These are phyloP conservation scores for Cryptococcus sp. DNA, from an alignment of 1,284 basidiomycete species.

Conservation along the genomic window DNA sequence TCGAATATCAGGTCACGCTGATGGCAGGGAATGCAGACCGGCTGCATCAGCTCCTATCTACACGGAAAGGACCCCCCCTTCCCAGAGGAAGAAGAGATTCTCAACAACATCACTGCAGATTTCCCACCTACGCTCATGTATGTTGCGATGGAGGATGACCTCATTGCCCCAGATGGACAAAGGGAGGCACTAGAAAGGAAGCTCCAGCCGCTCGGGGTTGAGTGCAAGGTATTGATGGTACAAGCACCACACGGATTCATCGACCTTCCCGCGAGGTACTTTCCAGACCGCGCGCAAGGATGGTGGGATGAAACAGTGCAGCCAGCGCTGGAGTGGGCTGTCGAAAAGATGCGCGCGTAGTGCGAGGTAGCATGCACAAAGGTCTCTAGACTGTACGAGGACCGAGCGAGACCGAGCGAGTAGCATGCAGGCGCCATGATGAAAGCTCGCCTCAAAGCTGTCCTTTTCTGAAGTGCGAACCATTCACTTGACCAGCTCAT, in stretches of 20 bases:
- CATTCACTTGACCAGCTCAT: too few relatives aligned
- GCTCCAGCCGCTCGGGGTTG: conserved; percentile 7
- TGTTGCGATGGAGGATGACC: conserved; percentile 9
- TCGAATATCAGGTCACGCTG: neutral
- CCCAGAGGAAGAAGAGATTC: neutral
- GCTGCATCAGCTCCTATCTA: conserved; percentile 1
- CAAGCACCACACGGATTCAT: conserved; percentile 3
- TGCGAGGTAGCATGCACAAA: too few relatives aligned
- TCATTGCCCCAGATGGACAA: conserved; percentile 6
- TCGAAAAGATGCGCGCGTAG: neutral
- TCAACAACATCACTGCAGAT: neutral
- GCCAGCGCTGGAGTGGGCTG: conserved; percentile 2
- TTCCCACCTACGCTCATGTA: conserved; percentile 12
- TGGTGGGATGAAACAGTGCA: conserved; percentile 3
- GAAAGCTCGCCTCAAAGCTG: too few relatives aligned
- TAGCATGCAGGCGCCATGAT: too few relatives aligned
- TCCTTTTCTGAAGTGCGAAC: too few relatives aligned
- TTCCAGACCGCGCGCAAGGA: neutral
- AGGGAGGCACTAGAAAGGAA: conserved; percentile 8
- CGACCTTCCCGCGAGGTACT: conserved; percentile 1
- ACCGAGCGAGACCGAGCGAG: too few relatives aligned
- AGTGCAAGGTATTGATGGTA: conserved; percentile 2
- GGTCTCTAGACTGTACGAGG: too few relatives aligned
- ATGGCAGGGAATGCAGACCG: conserved; percentile 2
- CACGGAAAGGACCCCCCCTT: neutral